Conservation (phyloP, 208 protist species). For the Leishmania aethiopica region DNA sequence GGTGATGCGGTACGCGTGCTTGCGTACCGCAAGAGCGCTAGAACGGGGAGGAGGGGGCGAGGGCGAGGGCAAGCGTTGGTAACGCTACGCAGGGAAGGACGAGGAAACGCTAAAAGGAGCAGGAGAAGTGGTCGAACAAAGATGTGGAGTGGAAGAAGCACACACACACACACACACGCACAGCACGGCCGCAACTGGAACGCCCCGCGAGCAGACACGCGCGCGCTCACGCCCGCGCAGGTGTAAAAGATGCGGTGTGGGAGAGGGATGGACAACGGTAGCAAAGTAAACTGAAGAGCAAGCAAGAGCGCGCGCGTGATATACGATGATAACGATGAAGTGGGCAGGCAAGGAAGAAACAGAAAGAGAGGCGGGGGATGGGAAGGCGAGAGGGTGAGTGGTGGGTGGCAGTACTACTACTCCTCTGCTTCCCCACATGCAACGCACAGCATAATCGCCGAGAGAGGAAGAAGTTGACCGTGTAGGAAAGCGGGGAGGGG, state of each 20-base stretch:
- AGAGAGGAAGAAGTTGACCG: neutral
- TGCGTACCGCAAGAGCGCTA: too few species aligned
- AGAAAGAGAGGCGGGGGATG: neutral
- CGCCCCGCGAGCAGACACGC: neutral
- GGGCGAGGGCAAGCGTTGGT: neutral
- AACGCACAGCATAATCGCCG: neutral
- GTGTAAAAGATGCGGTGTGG: neutral
- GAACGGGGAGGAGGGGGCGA: neutral
- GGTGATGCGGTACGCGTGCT: neutral
- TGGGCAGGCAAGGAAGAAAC: neutral
- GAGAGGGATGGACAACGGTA: neutral
- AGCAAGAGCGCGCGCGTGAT: neutral
- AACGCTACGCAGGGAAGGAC: neutral
- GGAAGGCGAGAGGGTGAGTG: neutral
- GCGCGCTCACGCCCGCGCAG: neutral
- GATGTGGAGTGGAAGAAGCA: too few species aligned
- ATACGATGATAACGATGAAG: neutral
- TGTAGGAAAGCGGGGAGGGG: neutral
- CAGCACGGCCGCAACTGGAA: too few species aligned
- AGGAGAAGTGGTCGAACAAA: neutral
- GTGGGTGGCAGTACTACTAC: neutral
- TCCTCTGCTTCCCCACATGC: neutral
- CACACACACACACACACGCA: neutral
- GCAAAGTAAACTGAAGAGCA: neutral
- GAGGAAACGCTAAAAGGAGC: too few species aligned